Base-by-base conservation (phyloP, 768 basidiomycete genomes). In the Amanita pallidorosea region DNA sequence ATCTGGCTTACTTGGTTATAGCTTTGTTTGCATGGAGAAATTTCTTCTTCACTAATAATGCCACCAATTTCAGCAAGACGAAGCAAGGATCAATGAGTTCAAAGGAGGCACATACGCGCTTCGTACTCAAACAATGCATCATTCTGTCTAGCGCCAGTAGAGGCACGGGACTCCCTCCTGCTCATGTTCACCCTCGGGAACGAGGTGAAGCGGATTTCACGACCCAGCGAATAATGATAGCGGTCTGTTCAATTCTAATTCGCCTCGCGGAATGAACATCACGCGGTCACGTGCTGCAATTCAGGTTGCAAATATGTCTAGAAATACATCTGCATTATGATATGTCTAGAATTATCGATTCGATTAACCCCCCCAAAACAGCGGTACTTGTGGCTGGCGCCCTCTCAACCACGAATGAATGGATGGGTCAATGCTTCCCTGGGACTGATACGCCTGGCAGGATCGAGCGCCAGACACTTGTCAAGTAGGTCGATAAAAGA, bases 401-500 rank as follows among this genome's bases (percentile, higher is more conserved):
- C 5, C 13, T 3, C 15, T 65, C 52, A 72, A 18, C 71, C 72
- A 15, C 86, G 73, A 51, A 97, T 80, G 66, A 95, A 97, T 0
- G 89, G 81, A 66, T 97, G 93, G 7, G 75, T 66, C 36, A 97
- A 73, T 4, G 90, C 93, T 61, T 97, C 95, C 60, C 85, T 81
- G 1, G 94, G 93, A n/a, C 81, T 82, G 29, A 96, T 80, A 59
- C 95, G 70, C 63, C 90, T 81, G 37, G 80, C 74, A 2, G 94
- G 88, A 62, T 98, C 95, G 13, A 99, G 74, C 18, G 79, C 71
- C 23, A 96, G 72, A 63, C 94, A 95, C 67, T 85, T 93, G 61
- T 98, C 94, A 52, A 99, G 65, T 41, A 98, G 65, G 63, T 98
- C 94, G 45, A 95, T 77, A 60, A 99, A 96, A 5, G 81, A 78